Base-by-base conservation (phyloP, 2,329 filamentous ascomycete species). In the Neopestalotiopsis clavispora region DNA sequence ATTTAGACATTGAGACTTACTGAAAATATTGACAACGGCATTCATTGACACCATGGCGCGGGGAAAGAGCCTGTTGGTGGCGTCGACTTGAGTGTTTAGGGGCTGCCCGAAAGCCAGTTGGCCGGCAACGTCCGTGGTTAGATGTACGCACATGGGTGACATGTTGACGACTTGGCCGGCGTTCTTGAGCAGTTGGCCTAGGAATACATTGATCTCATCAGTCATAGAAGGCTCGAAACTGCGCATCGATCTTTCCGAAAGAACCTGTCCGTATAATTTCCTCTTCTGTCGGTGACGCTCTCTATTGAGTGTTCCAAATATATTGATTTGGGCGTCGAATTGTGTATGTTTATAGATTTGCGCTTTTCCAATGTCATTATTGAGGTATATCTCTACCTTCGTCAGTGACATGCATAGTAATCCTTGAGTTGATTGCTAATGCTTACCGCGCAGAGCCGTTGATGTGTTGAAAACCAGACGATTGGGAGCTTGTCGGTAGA, bases 381-480 rank as follows among this genome's bases (percentile, higher is more conserved):
- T 73, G 9, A 70, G 57, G 40, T 73, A 73, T 58, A 73, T 73
- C 42, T 74, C 73, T 74, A 23, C 12, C 10, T 3, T 10, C 2
- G 28, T 59, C 57, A 30, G 23, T 5, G 57, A 52, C 3, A 30
- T 28, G 1, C 1, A 34, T 6, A 38, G 23, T 52, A 17, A 38
- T 38, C 34, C 6, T 14, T 3, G 14, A 23, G n/a, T 4, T n/a
- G 1, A 1, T 7, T 52, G 1, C n/a, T 9, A 30, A 2, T 38
- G 14, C 60, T 45, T 13, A 63, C 60, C 60, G 34, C 34, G 60
- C 1, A 73, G 67, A 28, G 72, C 72, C 17, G 65, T 68, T 17
- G 52, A 61, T 4, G 72, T 68, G 38, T 72, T 72, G 66, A 74
- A 73, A n/a, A 74, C 70, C 1, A 74, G 70, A 34, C 69, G 71